A percentile compares a stretch with the other conserved stretches of the same genome.
These are phyloP conservation scores for Monosporozyma servazzii DNA, from an alignment of 805 yeast species.

Conservation along the genomic window DNA sequence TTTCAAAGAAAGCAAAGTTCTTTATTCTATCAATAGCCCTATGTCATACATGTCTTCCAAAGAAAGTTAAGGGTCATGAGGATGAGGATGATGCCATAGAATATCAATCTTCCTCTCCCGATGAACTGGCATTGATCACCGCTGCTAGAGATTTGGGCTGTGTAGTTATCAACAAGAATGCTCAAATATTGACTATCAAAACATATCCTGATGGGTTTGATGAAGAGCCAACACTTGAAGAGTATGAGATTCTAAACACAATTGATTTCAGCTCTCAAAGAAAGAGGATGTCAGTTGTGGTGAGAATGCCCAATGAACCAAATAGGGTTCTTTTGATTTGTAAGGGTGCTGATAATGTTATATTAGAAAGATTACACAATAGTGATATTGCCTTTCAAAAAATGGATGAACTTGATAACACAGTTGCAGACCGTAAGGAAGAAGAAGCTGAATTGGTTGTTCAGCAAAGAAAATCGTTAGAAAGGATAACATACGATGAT, in stretches of 20 bases:
- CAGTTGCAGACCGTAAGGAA: slow-evolving; percentile 53
- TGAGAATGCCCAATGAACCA: slow-evolving; percentile 55
- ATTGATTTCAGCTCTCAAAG: slow-evolving; percentile 82
- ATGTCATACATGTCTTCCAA: slow-evolving; percentile 86
- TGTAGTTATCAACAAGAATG: slow-evolving; percentile 64
- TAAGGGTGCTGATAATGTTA: slow-evolving; percentile 93
- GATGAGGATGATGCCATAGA: slow-evolving; percentile 42
- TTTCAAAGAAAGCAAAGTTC: slow-evolving; percentile 64
- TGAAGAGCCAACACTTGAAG: slow-evolving; percentile 50
- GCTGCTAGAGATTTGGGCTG: slow-evolving; percentile 96
- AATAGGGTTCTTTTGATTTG: slow-evolving; percentile 67
- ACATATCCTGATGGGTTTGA: slow-evolving; percentile 80
- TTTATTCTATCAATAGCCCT: slow-evolving; percentile 75
- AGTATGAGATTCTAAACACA: slow-evolving; percentile 65
- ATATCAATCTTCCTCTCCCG: slow-evolving; percentile 94
- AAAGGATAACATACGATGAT: slow-evolving; percentile 22
- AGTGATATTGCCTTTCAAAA: slow-evolving; percentile 52
- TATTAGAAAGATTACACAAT: slow-evolving; percentile 61
- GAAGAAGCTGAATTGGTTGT: slow-evolving; percentile 71
- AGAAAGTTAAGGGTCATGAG: slow-evolving; percentile 19
- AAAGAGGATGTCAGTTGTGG: slow-evolving; percentile 89
- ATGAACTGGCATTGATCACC: slow-evolving; percentile 83
- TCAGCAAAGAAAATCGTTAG: slow-evolving; percentile 44
- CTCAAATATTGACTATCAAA: slow-evolving; percentile 52
- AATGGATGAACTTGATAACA: slow-evolving; percentile 50